A percentile compares a stretch with the other conserved stretches of the same genome.
These are phyloP conservation scores for Austroboletus niveus DNA, from an alignment of 1,284 basidiomycete genomes.

Conservation along the genomic window DNA sequence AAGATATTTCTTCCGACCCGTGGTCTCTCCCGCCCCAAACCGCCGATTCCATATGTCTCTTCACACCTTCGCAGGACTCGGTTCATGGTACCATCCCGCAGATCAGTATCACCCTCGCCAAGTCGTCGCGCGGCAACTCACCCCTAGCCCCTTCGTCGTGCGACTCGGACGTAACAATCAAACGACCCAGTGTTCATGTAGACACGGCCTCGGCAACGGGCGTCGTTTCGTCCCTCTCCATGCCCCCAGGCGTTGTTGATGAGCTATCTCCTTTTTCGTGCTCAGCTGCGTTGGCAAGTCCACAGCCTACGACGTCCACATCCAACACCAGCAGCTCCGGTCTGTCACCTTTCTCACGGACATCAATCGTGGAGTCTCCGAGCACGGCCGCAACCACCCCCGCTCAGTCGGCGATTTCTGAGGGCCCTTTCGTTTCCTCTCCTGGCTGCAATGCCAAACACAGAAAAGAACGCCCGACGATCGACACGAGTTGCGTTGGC, in stretches of 20 bases:
- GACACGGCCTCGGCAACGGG: slow-evolving; percentile 26
- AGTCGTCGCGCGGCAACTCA: slow-evolving; percentile 30
- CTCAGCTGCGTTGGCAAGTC: slow-evolving; percentile 22
- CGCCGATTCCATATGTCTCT: slow-evolving; percentile 12
- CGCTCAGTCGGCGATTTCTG: slow-evolving; percentile 24
- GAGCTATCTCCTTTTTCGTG: slow-evolving; percentile 21
- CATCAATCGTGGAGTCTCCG: slow-evolving; percentile 26
- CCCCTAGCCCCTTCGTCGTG: slow-evolving; percentile 26
- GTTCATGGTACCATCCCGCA: slow-evolving; percentile 25
- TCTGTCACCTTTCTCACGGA: slow-evolving; percentile 29
- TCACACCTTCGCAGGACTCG: slow-evolving; percentile 11
- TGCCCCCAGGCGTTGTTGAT: slow-evolving; percentile 20
- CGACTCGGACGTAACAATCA: slow-evolving; percentile 28
- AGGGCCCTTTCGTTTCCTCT: slow-evolving; percentile 13
- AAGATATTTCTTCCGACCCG: slow-evolving; percentile 25
- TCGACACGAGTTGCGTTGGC: slow-evolving; percentile 32
- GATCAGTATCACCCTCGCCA: slow-evolving; percentile 30
- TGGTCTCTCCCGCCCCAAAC: slow-evolving; percentile 10
- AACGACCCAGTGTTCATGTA: slow-evolving; percentile 31
- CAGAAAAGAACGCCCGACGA: slow-evolving; percentile 32
- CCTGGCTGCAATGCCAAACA: slow-evolving; percentile 21
- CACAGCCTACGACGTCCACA: slow-evolving; percentile 26
- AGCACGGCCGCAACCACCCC: slow-evolving; percentile 29
- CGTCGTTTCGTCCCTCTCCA: slow-evolving; percentile 10
- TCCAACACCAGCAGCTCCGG: slow-evolving; percentile 23